Conservation (phyloP, 2,329 filamentous ascomycete genomes). For the Colletotrichum sp. region DNA sequence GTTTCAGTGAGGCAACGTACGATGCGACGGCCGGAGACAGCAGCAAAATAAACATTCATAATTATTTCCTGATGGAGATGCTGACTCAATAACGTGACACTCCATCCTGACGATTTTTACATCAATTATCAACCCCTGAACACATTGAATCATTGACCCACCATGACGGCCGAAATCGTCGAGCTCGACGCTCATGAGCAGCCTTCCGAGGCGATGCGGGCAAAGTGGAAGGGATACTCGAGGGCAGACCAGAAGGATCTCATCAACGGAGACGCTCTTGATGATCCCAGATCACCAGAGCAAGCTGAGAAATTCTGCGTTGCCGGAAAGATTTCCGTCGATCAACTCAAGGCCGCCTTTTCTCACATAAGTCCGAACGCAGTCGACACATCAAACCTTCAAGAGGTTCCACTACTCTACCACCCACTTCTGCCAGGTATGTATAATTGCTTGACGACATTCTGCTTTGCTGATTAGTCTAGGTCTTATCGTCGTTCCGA, state of each 20-base stretch:
- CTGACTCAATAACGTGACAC: not conserved
- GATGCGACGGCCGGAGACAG: not conserved
- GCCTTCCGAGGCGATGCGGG: conserved; percentile 72
- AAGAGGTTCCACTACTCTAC: conserved; percentile 61
- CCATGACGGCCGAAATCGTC: conserved; percentile 47
- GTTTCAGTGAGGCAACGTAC: not conserved
- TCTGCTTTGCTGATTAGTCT: not conserved
- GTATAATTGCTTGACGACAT: not conserved
- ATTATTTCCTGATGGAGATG: not conserved
- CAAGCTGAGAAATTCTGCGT: conserved; percentile 49
- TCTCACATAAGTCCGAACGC: conserved; percentile 39
- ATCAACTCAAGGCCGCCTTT: conserved; percentile 49
- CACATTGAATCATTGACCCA: not conserved
- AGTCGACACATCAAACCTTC: conserved; percentile 31
- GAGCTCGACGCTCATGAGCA: conserved; percentile 78
- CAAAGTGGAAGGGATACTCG: conserved; percentile 77
- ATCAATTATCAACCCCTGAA: not conserved
- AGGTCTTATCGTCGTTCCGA: conserved; percentile 83
- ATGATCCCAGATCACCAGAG: conserved; percentile 45
- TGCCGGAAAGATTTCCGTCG: conserved; percentile 45
- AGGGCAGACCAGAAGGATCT: conserved; percentile 60
- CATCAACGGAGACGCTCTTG: conserved; percentile 58
- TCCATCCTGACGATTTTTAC: rapidly evolving
- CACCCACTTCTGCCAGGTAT: conserved; percentile 73
- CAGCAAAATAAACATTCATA: not conserved